Conservation (phyloP, 768 basidiomycete species). For the Boletus bicolor region DNA sequence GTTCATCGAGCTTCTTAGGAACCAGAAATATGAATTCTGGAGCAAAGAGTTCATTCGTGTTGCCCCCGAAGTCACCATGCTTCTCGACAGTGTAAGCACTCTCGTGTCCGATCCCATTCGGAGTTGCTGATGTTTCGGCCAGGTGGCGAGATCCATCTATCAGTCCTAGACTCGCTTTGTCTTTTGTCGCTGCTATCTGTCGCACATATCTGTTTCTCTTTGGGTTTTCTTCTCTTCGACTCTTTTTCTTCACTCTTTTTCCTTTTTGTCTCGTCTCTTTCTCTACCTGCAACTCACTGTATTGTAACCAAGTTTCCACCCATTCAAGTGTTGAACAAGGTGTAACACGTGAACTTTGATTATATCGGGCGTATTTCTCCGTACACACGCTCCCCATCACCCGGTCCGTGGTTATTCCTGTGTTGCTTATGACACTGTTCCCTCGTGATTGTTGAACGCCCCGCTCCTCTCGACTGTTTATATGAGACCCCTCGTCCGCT, state of each 20-base stretch:
- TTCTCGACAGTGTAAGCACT: conserved; percentile 74
- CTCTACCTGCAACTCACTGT: conserved; percentile 62
- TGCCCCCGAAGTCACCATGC: conserved; percentile 80
- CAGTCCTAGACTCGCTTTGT: conserved; percentile 63
- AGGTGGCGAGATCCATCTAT: conserved; percentile 80
- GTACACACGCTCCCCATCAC: conserved; percentile 14
- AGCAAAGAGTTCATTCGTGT: conserved; percentile 81
- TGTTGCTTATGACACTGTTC: conserved; percentile 14
- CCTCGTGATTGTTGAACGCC: conserved; percentile 9
- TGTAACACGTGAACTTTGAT: conserved; percentile 48
- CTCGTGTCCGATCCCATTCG: background rate
- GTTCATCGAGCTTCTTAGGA: conserved; percentile 90
- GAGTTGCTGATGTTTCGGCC: conserved; percentile 10
- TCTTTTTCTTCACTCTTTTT: conserved; percentile 6
- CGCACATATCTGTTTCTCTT: conserved; percentile 69
- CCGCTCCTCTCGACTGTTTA: conserved; percentile 14
- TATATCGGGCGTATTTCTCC: conserved; percentile 26
- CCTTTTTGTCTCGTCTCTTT: conserved; percentile 19
- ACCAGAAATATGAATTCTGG: conserved; percentile 90
- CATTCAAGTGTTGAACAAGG: conserved; percentile 59
- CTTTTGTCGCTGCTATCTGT: conserved; percentile 75
- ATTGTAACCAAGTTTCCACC: conserved; percentile 66
- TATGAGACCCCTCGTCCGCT: conserved; percentile 10
- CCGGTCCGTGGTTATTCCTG: conserved; percentile 13
- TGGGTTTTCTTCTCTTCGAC: conserved; percentile 42